Evolutionary conservation across 108 stramenopile genomes (phyloP), one percentile per base, ranked within the genome.

Genomic region (Parietichytrium sp.): DNA sequence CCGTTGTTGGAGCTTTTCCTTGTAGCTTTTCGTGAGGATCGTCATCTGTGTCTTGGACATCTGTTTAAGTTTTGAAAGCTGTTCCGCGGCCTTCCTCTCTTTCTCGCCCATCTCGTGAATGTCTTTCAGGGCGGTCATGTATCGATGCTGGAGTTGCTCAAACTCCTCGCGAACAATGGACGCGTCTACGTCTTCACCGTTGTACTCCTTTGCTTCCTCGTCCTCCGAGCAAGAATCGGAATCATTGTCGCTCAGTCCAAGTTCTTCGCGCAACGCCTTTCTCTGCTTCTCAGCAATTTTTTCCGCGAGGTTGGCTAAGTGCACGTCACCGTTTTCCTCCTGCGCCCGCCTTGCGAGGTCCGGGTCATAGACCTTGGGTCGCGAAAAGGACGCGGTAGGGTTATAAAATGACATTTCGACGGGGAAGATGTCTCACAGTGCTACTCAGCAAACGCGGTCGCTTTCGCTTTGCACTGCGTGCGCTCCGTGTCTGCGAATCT

Each of bases 241-340:
- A 50, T 72, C 61, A 42, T 72, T 42, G 20, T 72, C 61, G 42
- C 45, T 42, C 20, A 72, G 45, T 0, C 61, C 61, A 72, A 72
- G 61, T 1, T 72, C 61, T 42, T 25, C 38, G 20, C 61, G 61
- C 18, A 72, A 6, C 1, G 61, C 36, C 33, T 45, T 36, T 16
- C 61, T 33, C 61, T 72, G 61, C 38, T 72, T 72, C 61, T 72
- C 61, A 10, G 61, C 61, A 20, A 72, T 72, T n/a, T 42, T 16
- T 33, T 72, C 61, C 16, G 61, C 61, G 42, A 72, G 61, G 20
- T 72, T 42, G 42, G 36, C 38, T n/a, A 72, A 20, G 6, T 72
- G 3, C 61, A 72, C 45, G 10, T 72, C 20, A 6, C 25, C 61
- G 61, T 72, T n/a, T 27, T 72, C 61, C 61, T 72, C 61, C 61